Evolutionary conservation across 768 basidiomycete genomes (phyloP), one percentile per base, ranked within the genome.

Genomic region (Mycena leptocephala): DNA sequence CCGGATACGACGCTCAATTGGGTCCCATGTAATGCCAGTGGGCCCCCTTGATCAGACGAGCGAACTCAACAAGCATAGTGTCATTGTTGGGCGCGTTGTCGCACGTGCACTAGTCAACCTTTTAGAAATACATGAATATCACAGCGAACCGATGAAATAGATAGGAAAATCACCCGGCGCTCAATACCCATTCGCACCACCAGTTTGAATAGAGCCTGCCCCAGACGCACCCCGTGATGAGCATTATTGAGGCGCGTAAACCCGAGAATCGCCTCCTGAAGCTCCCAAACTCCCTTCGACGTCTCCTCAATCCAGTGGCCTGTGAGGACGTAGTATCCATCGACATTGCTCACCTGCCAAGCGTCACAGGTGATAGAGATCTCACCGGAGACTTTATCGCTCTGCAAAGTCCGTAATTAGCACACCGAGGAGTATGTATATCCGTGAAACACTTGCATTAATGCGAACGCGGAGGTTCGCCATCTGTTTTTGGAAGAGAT

Each of bases 261-360:
- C 0, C 87, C 87, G 2, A 87, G 65, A 0, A 89, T 72, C 0
- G 81, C 82, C 35, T 65, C 77, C 30, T 85, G 53, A 6, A 83
- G 53, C 35, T 80, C 63, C 85, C 84, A 87, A 6, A 78, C 62
- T 0, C 72, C 72, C 7, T 77, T 70, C 0, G 33, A 20, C 1
- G 14, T 32, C 72, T 86, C 83, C 41, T 87, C 83, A 46, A 87
- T 84, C 85, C 87, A 88, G 59, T 86, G 85, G 0, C 81, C 85
- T 0, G 83, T 88, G 3, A 86, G 83, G 0, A 82, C 86, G 75
- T 85, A 86, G 74, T 88, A 89, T 0, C 78, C 82, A 74, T 88
- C 86, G 0, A 70, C 68, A 72, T 85, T 87, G 13, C 41, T 66
- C 2, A 86, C 87, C 63, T 85, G 85, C 87, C 86, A 88, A 14